These are phyloP conservation scores for Agroathelia rolfsii DNA, from an alignment of 1,284 basidiomycete genomes.

Conservation along the genomic window DNA sequence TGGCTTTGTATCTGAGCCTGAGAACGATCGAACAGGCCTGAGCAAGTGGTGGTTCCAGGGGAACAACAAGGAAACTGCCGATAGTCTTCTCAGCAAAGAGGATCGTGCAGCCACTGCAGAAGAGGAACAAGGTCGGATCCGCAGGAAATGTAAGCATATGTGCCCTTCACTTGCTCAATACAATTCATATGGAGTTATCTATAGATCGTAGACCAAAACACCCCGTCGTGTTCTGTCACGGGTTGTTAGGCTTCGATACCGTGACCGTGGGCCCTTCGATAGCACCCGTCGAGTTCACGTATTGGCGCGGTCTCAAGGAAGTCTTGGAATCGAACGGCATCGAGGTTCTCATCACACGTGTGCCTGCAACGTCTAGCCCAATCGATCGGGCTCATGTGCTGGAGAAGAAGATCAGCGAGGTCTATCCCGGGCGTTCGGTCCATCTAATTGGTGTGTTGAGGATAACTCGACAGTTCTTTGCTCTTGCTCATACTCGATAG, in stretches of 20 bases:
- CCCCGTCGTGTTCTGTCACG: slow-evolving; percentile 90
- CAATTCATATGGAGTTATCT: slow-evolving; percentile 7
- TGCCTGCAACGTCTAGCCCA: slow-evolving; percentile 84
- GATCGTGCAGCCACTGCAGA: slow-evolving; percentile 44
- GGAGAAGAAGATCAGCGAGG: slow-evolving; percentile 68
- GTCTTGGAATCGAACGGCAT: slow-evolving; percentile 80
- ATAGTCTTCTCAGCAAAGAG: slow-evolving; percentile 42
- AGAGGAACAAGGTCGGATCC: slow-evolving; percentile 44
- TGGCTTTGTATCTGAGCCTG: slow-evolving; percentile 1
- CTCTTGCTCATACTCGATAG: slow-evolving; percentile 20
- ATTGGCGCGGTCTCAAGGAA: slow-evolving; percentile 93
- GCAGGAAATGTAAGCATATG: slow-evolving; percentile 55
- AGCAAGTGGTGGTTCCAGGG: slow-evolving; percentile 46
- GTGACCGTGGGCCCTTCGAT: slow-evolving; percentile 64
- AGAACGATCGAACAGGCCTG: slow-evolving; percentile 4
- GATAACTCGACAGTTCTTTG: too few species aligned
- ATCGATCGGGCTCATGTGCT: slow-evolving; percentile 82
- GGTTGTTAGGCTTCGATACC: slow-evolving; percentile 81
- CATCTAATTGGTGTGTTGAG: slow-evolving; percentile 76
- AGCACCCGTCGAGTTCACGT: slow-evolving; percentile 75
- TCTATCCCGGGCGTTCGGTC: slow-evolving; percentile 72
- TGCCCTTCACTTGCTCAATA: slow-evolving; percentile 3
- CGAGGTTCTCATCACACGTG: slow-evolving; percentile 87
- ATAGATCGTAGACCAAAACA: slow-evolving; percentile 67
- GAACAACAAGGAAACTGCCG: slow-evolving; percentile 39